Evolutionary conservation across 805 yeast genomes (phyloP).

Genomic region (Dipodascus albidus): DNA sequence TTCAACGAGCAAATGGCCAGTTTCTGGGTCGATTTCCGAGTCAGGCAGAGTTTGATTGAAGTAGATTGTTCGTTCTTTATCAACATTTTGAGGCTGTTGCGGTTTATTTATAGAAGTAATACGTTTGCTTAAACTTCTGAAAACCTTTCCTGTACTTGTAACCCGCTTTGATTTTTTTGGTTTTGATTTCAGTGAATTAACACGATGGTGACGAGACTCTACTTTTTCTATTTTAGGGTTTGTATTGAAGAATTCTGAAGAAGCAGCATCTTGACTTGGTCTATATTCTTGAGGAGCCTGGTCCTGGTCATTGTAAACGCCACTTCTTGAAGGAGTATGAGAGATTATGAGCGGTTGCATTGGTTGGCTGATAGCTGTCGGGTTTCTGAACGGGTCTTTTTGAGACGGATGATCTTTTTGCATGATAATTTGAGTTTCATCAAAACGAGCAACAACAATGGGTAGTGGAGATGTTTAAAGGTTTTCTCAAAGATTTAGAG

Average conservation of each 20-base stretch:
- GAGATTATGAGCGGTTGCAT: no score
- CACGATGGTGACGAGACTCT: not conserved
- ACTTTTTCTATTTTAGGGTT: not conserved
- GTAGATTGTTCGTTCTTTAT: slow-evolving; percentile 30
- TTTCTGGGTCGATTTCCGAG: slow-evolving; percentile 33
- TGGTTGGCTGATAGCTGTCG: no score
- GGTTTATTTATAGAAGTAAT: slow-evolving; percentile 10
- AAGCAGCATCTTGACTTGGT: not conserved
- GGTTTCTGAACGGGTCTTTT: no score
- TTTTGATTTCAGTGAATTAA: not conserved
- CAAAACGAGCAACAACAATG: not conserved
- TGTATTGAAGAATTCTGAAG: not conserved
- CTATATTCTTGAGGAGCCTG: not conserved
- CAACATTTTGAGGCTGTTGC: not conserved
- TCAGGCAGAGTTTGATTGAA: slow-evolving; percentile 41
- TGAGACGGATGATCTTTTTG: not conserved
- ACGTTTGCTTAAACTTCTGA: slow-evolving; percentile 9
- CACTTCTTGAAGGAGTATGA: no score
- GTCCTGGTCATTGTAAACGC: no score
- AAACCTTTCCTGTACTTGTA: not conserved
- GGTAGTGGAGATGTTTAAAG: not conserved
- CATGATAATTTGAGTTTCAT: not conserved
- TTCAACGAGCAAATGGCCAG: slow-evolving; percentile 46
- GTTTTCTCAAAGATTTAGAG: not conserved
- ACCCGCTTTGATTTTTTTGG: not conserved